Conservation (phyloP, 257 asterid species). For the Nicotiana attenuata region DNA sequence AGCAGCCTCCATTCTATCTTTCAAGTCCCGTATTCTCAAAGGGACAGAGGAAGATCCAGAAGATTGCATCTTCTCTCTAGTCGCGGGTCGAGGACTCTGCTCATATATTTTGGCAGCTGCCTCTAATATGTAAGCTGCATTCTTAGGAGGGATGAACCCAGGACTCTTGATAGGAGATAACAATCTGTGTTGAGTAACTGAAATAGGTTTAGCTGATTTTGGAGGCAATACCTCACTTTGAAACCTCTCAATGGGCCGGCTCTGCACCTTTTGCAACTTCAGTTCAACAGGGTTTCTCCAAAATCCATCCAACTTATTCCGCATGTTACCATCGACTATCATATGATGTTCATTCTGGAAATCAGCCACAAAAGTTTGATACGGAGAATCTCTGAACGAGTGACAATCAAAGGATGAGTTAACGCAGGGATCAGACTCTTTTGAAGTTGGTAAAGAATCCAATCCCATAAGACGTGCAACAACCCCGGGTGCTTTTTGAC, state of each 20-base stretch:
- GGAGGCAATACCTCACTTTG: slow-evolving; percentile 83
- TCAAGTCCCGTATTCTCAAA: slow-evolving; percentile 53
- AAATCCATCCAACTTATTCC: slow-evolving; percentile 76
- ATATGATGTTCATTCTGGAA: slow-evolving; percentile 62
- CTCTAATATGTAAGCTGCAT: slow-evolving; percentile 84
- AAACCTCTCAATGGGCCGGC: slow-evolving; percentile 72
- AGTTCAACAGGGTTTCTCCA: slow-evolving; percentile 61
- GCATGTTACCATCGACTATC: slow-evolving; percentile 66
- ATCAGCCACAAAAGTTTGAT: slow-evolving; percentile 34
- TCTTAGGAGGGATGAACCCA: slow-evolving; percentile 79
- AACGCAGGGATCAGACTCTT: slow-evolving; percentile 42
- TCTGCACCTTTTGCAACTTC: slow-evolving; percentile 59
- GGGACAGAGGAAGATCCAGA: slow-evolving; percentile 66
- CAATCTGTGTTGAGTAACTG: slow-evolving; percentile 64
- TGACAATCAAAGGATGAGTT: slow-evolving; percentile 43
- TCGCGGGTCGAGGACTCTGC: slow-evolving; percentile 70
- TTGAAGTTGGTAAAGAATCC: slow-evolving; percentile 69
- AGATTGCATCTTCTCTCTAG: slow-evolving; percentile 42
- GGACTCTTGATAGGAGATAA: slow-evolving; percentile 93
- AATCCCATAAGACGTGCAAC: slow-evolving; percentile 99
- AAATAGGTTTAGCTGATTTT: slow-evolving; percentile 72
- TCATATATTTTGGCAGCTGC: slow-evolving; percentile 85
- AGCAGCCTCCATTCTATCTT: slow-evolving; percentile 64
- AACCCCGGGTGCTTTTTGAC: slow-evolving; percentile 78
- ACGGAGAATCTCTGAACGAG: slow-evolving; percentile 60